phyloP scores from a whole-genome alignment of 164 flowering plant species.

The Magnolia sinica region DNA sequence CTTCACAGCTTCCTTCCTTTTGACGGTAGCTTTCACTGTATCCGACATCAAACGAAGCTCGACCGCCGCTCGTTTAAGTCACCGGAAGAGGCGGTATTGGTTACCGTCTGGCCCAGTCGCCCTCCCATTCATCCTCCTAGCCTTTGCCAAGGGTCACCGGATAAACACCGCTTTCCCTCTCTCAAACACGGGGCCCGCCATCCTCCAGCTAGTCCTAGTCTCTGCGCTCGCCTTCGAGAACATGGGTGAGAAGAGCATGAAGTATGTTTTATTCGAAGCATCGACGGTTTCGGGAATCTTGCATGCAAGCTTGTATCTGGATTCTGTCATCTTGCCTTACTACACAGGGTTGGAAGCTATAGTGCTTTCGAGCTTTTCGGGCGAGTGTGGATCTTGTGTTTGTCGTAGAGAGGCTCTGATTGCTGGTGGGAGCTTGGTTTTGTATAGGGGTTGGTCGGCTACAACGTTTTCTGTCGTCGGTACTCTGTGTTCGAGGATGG shows the following conservation, averaged over 20 bases:
- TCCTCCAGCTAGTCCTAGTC: conserved; percentile 38
- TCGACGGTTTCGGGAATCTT: conserved; percentile 49
- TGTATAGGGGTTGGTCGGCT: conserved; percentile 42
- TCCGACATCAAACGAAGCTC: conserved; percentile 12
- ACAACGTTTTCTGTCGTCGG: conserved; percentile 36
- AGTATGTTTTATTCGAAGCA: conserved; percentile 31
- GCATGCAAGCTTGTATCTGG: conserved; percentile 47
- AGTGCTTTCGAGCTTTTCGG: conserved; percentile 37
- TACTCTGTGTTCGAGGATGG: conserved; percentile 34
- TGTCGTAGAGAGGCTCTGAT: conserved; percentile 40
- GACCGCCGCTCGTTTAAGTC: not conserved
- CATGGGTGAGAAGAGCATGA: conserved; percentile 20
- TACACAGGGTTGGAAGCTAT: conserved; percentile 55
- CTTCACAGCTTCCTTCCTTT: conserved; percentile 26
- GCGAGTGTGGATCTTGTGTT: conserved; percentile 48
- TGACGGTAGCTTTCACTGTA: conserved; percentile 23
- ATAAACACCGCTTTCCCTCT: conserved; percentile 43
- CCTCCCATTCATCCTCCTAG: conserved; percentile 40
- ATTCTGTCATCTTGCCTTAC: conserved; percentile 45
- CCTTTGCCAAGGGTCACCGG: conserved; percentile 43
- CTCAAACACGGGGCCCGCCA: conserved; percentile 36
- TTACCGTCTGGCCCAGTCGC: conserved; percentile 54
- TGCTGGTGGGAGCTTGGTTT: conserved; percentile 39
- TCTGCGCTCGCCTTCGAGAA: conserved; percentile 45
- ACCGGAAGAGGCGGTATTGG: conserved; percentile 23